Conservation (phyloP, 23 red algal genomes). For the Chondrus crispus region DNA sequence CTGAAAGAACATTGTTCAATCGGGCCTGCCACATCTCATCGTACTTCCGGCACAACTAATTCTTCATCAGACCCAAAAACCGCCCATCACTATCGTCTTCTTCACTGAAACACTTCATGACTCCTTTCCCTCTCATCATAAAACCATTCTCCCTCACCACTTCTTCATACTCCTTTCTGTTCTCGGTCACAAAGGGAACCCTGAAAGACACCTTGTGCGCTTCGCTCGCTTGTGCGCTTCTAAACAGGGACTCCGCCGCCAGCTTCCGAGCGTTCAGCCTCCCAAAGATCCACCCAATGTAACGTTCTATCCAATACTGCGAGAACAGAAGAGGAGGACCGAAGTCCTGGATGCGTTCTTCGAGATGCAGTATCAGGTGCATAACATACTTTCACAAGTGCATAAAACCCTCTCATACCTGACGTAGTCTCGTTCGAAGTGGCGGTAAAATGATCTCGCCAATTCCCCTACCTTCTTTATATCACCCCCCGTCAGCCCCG, state of each 20-base stretch:
- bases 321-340: not conserved
- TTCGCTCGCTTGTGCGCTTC: not conserved
- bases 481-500: not conserved
- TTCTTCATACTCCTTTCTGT: not conserved
- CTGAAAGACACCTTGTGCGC: not conserved
- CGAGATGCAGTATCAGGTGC: not conserved
- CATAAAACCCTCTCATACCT: not conserved
- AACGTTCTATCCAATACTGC: slow-evolving; percentile 6
- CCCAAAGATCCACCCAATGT: not conserved
- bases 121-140: not conserved
- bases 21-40: too few relatives aligned
- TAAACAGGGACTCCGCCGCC: not conserved
- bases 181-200: too few relatives aligned
- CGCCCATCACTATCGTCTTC: not conserved
- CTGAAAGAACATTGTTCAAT: too few relatives aligned
- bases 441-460: not conserved
- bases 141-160: not conserved
- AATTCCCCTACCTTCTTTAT: not conserved
- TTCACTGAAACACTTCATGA: not conserved
- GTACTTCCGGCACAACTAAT: not conserved
- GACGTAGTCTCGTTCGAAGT: not conserved
- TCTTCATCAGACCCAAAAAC: not conserved
- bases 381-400: not conserved
- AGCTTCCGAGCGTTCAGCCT: not conserved
- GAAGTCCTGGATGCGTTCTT: not conserved